Evolutionary conservation across 345 rosid species (phyloP), one percentile per base, ranked within the genome.

Genomic region (Trapa incisa): DNA sequence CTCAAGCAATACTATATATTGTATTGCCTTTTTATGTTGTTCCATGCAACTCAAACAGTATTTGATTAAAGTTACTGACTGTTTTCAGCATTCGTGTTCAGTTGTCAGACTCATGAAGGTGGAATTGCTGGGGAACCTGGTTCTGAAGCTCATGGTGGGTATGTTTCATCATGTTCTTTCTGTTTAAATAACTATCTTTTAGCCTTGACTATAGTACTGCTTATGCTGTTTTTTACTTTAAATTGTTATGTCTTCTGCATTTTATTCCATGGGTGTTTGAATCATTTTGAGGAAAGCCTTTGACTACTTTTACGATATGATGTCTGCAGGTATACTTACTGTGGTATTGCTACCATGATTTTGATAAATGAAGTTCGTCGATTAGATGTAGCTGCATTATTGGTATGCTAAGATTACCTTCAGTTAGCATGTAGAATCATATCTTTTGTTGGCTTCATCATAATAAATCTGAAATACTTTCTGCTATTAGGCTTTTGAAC

Each of bases 61-160:
- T 32, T 4, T 2, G 63, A 32, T 65, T 56, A 12, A 47, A 70
- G 38, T 72, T 60, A 72, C 50, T 64, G 54, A 67, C 22, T 60
- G 66, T 68, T 60, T 29, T 70, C 67, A 50, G 47, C 70, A 52
- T 58, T 73, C 71, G 64, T 73, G 58, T 77, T 76, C 85, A 89
- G 97, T 76, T 94, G 95, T 81, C 99, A 94, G 82, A 94, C 97
- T 72, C 89, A 87, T 70, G 99, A 94, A 84, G 99, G 99, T 73
- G 99, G 99, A 61, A 88, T 94, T 78, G 85, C 87, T 35, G 99
- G 96, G 77, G 99, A 91, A 78, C 97, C 99, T 64, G 92, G 92
- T 74, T 82, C 91, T 67, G 99, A 94, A 86, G 99, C 97, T 82
- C 99, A 94, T 57, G 99, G 99, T 75, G 99, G 99, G 99, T 94